Evolutionary conservation across 257 asterid species (phyloP).

Genomic region (Perilla frutescens): DNA sequence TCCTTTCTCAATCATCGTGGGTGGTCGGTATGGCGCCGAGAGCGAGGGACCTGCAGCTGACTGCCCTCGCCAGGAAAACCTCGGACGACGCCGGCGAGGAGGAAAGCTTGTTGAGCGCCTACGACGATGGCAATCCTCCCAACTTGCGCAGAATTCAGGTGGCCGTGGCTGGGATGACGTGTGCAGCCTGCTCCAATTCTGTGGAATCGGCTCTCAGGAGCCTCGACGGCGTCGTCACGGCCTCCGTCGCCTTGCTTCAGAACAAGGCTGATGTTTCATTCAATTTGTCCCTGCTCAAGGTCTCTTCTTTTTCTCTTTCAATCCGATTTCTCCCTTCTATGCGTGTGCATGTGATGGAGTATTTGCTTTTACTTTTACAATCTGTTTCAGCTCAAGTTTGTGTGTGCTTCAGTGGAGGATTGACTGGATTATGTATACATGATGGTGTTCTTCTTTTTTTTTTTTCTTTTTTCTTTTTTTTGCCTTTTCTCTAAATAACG

Average conservation of each 20-base stretch:
- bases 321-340: not conserved
- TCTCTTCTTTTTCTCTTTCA: slow-evolving; percentile 23
- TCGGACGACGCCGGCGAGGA: slow-evolving; percentile 49
- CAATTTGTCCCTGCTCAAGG: slow-evolving; percentile 60
- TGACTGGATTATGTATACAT: not conserved
- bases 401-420: not conserved
- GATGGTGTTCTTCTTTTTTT: not conserved
- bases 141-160: slow-evolving; percentile 62
- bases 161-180: slow-evolving; percentile 81
- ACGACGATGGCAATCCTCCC: slow-evolving; percentile 47
- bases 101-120: slow-evolving; percentile 54
- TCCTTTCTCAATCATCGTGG: not conserved
- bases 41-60: slow-evolving; percentile 59
- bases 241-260: slow-evolving; percentile 82
- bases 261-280: slow-evolving; percentile 68
- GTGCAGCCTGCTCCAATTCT: slow-evolving; percentile 84
- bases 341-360: not conserved
- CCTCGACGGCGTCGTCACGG: slow-evolving; percentile 63
- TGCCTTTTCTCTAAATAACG: not conserved
- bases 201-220: slow-evolving; percentile 68
- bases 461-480: not conserved
- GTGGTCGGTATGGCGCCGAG: slow-evolving; percentile 49
- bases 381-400: not conserved
- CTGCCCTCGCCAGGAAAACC: slow-evolving; percentile 33
- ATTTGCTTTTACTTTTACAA: not conserved